phyloP scores from a whole-genome alignment of 495 filamentous ascomycete species.

The Penicillium simplicissimum region DNA sequence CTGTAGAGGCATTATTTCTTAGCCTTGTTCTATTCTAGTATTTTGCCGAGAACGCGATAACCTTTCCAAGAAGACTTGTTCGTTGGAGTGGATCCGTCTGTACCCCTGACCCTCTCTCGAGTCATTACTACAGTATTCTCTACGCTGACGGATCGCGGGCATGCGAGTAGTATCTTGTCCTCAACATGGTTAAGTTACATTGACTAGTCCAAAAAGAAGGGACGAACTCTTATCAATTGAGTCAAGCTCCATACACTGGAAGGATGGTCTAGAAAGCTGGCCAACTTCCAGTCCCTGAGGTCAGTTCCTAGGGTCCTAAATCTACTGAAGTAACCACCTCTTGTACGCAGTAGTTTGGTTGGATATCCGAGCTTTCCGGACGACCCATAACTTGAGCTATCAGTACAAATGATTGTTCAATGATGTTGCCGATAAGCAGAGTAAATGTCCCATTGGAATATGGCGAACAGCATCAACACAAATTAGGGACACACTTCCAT shows the following conservation, averaged over 20 bases:
- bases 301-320: too few species aligned
- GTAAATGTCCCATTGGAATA: conserved; percentile 1
- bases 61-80: conserved; percentile 5
- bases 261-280: not conserved
- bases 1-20: not conserved
- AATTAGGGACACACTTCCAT: not conserved
- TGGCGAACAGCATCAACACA: not conserved
- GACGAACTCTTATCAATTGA: not conserved
- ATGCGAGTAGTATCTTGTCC: conserved; percentile 1
- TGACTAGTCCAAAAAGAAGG: not conserved
- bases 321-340: too few species aligned
- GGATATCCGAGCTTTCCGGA: too few species aligned
- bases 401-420: too few species aligned
- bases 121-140: not conserved
- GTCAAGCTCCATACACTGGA: not conserved
- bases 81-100: not conserved
- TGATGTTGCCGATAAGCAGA: not conserved
- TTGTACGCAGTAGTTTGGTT: too few species aligned
- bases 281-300: not conserved
- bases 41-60: not conserved
- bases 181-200: not conserved
- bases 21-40: not conserved
- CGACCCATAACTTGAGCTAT: too few species aligned
- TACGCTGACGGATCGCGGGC: not conserved
- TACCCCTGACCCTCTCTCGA: not conserved